Evolutionary conservation across 257 asterid genomes (phyloP).

Genomic region (Lantana camara): DNA sequence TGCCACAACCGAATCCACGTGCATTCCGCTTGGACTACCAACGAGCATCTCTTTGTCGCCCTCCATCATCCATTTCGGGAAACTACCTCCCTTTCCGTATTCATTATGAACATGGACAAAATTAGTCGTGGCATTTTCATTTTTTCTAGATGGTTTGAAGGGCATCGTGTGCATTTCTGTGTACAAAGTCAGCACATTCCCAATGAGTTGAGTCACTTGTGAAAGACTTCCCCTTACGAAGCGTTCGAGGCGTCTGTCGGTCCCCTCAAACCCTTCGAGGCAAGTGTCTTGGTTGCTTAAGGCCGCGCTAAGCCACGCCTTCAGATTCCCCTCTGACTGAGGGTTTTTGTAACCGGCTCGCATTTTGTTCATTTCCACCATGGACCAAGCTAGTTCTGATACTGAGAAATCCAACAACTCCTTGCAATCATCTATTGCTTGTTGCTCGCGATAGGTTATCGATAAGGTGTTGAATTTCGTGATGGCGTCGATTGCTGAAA

Average conservation of each 20-base stretch:
- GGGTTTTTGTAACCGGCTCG: conserved; percentile 48
- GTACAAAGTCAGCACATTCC: conserved; percentile 71
- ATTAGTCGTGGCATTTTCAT: not conserved
- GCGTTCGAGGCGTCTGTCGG: conserved; percentile 67
- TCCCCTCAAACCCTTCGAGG: conserved; percentile 93
- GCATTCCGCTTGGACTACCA: conserved; percentile 54
- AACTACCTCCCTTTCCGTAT: conserved; percentile 21
- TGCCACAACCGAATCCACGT: conserved; percentile 69
- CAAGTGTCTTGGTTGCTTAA: conserved; percentile 97
- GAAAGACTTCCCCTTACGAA: conserved; percentile 66
- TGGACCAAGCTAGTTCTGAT: conserved; percentile 84
- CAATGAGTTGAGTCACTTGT: conserved; percentile 88
- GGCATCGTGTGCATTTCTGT: conserved; percentile 64
- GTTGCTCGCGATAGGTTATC: conserved; percentile 63
- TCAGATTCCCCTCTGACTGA: conserved; percentile 64
- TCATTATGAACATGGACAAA: not conserved
- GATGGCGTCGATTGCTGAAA: conserved; percentile 52
- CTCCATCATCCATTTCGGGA: conserved; percentile 78
- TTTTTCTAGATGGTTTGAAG: conserved; percentile 45
- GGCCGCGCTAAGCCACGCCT: conserved; percentile 97
- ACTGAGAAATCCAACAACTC: conserved; percentile 92
- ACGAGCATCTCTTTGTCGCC: conserved; percentile 60
- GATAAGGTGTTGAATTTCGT: conserved; percentile 72
- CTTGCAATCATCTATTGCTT: conserved; percentile 86
- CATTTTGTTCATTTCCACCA: conserved; percentile 66